Evolutionary conservation across 129 eudicot genomes (phyloP).

Genomic region (Flaveria bidentis): DNA sequence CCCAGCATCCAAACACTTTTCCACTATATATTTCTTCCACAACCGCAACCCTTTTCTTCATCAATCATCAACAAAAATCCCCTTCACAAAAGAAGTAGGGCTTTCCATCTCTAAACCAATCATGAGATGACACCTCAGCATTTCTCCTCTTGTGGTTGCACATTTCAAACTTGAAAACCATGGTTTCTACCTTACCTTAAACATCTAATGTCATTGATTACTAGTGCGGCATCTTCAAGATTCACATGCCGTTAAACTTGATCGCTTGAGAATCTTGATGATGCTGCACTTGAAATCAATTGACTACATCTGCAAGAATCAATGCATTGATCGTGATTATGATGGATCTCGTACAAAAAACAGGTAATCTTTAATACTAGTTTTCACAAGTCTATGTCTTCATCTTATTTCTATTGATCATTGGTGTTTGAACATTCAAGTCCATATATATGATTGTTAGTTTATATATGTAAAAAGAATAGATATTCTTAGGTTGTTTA

Average conservation of each 20-base stretch:
- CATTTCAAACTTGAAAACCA: background rate
- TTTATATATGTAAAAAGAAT: too few species aligned
- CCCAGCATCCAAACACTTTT: constrained; percentile 24
- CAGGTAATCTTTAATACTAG: constrained; percentile 5
- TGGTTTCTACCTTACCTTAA: background rate
- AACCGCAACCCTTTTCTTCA: constrained; percentile 29
- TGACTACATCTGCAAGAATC: background rate
- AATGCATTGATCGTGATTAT: background rate
- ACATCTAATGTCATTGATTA: constrained; percentile 21
- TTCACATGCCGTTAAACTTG: constrained; percentile 23
- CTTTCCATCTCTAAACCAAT: constrained; percentile 21
- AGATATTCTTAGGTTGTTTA: background rate
- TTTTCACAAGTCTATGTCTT: background rate
- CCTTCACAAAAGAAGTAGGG: constrained; percentile 15
- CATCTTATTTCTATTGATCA: too few species aligned
- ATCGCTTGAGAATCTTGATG: constrained; percentile 51
- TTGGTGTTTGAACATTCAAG: too few species aligned
- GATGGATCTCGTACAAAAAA: background rate
- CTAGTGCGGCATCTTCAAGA: constrained; percentile 41
- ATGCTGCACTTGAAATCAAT: constrained; percentile 55
- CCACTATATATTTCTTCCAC: constrained; percentile 25
- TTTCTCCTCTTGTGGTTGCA: background rate
- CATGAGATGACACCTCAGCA: constrained; percentile 21
- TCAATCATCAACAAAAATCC: background rate
- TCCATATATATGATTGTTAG: too few species aligned